Percentiles rank a stretch among this genome's conserved stretches.
phyloP scores from a whole-genome alignment of 768 basidiomycete species.

The Trametes villosa region DNA sequence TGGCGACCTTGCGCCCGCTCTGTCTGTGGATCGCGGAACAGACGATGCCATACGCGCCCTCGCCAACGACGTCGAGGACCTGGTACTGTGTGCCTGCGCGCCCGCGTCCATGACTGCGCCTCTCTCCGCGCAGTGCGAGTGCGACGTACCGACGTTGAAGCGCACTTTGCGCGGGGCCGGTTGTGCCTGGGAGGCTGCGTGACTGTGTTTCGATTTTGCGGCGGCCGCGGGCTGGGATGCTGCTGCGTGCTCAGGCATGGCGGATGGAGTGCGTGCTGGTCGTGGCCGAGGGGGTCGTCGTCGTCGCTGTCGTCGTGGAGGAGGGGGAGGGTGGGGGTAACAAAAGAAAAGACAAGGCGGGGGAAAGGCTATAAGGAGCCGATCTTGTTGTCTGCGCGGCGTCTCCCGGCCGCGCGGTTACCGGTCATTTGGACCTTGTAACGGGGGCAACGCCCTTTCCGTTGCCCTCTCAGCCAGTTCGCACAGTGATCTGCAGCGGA shows the following conservation, averaged over 20 bases:
- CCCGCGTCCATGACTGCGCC: neutral
- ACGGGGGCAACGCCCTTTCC: slow-evolving; percentile 17
- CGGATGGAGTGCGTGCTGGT: neutral
- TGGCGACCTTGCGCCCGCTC: slow-evolving; percentile 85
- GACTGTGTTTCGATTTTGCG: slow-evolving; percentile 48
- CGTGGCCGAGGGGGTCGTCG: slow-evolving; percentile 10
- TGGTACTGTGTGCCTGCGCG: slow-evolving; percentile 54
- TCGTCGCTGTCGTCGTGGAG: too few species aligned
- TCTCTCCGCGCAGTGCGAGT: neutral
- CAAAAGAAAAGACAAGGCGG: slow-evolving; percentile 17
- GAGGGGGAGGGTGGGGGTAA: slow-evolving; percentile 8
- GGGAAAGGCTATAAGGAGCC: slow-evolving; percentile 19
- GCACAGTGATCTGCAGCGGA: slow-evolving; percentile 25
- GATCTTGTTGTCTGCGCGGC: slow-evolving; percentile 23
- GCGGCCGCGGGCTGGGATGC: slow-evolving; percentile 26
- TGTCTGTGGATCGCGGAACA: slow-evolving; percentile 82
- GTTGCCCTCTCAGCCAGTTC: slow-evolving; percentile 1
- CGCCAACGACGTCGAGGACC: slow-evolving; percentile 85
- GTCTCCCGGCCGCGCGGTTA: slow-evolving; percentile 11
- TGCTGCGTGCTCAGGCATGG: slow-evolving; percentile 31
- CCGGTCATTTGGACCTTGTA: slow-evolving; percentile 7
- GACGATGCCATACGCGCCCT: slow-evolving; percentile 95
- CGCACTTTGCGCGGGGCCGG: slow-evolving; percentile 81
- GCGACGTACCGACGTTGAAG: slow-evolving; percentile 75
- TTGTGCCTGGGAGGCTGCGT: slow-evolving; percentile 48